Evolutionary conservation across 2,329 filamentous ascomycete species (phyloP).

Genomic region (Beauveria brongniartii): DNA sequence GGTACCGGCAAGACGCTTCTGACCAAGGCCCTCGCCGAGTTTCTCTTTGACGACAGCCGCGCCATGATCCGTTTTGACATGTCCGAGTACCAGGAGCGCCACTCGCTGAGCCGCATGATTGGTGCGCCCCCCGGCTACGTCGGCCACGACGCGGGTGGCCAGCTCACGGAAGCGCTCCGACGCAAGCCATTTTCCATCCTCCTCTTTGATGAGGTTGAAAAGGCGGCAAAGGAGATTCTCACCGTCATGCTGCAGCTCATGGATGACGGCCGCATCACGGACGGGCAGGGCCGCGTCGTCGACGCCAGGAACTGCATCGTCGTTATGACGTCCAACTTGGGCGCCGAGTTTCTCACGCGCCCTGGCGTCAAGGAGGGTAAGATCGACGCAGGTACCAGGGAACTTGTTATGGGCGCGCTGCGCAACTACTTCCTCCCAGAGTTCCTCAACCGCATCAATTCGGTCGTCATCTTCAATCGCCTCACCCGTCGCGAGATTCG

Average conservation of each 20-base stretch:
- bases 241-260: constrained; percentile 98
- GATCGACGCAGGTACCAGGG: constrained; percentile 77
- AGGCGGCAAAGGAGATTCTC: constrained; percentile 94
- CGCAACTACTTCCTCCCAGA: constrained; percentile 97
- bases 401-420: constrained; percentile 84
- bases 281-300: constrained; percentile 89
- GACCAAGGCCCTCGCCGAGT: constrained; percentile 94
- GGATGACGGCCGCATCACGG: constrained; percentile 97
- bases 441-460: constrained; percentile 96
- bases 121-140: constrained; percentile 95
- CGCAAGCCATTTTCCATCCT: constrained; percentile 96
- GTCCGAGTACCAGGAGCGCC: constrained; percentile 98
- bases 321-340: constrained; percentile 97
- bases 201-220: constrained; percentile 96
- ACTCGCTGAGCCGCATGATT: constrained; percentile 94
- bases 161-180: constrained; percentile 88
- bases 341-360: constrained; percentile 84
- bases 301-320: constrained; percentile 98
- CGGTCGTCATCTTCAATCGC: constrained; percentile 96
- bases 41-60: constrained; percentile 94
- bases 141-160: constrained; percentile 89
- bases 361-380: constrained; percentile 69
- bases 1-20: constrained; percentile 97
- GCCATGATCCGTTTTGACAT: constrained; percentile 99
- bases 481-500: constrained; percentile 85